These are phyloP conservation scores for Fusarium setosum DNA, from an alignment of 2,329 filamentous ascomycete species.

Conservation along the genomic window DNA sequence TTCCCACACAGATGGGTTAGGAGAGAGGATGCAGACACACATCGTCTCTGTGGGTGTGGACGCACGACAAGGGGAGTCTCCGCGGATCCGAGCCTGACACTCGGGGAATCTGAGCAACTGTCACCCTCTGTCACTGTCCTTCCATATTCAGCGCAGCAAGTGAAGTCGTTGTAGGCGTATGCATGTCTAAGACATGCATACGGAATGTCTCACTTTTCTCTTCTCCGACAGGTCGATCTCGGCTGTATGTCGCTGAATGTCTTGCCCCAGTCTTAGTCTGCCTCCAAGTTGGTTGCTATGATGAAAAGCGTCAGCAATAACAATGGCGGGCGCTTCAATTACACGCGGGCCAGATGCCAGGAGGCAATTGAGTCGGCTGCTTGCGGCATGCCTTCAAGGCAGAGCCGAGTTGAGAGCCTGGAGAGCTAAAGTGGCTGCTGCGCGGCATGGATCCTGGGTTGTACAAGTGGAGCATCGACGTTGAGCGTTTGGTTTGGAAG, in stretches of 20 bases:
- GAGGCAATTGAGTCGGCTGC: not conserved
- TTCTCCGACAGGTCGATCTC: constrained; percentile 51
- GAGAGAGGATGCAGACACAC: constrained; percentile 14
- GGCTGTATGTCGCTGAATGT: constrained; percentile 35
- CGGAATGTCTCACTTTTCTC: constrained; percentile 50
- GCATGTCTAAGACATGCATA: constrained; percentile 50
- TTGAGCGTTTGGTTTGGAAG: too few relatives aligned
- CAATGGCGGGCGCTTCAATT: not conserved
- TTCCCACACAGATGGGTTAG: constrained; percentile 6
- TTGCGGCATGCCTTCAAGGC: not conserved
- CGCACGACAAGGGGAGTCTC: not conserved
- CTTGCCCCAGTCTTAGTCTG: constrained; percentile 21
- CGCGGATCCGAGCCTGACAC: not conserved
- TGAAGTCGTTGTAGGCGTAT: constrained; percentile 40
- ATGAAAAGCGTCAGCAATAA: constrained; percentile 23
- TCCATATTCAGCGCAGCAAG: constrained; percentile 35
- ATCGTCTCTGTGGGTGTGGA: constrained; percentile 15
- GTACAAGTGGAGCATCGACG: constrained; percentile 2
- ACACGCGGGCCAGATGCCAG: not conserved
- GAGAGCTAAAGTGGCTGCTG: not conserved
- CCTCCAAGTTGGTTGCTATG: constrained; percentile 3
- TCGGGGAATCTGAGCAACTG: not conserved
- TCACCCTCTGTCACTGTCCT: constrained; percentile 15
- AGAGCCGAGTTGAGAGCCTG: not conserved
- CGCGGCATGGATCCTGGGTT: constrained; percentile 13